phyloP scores from a whole-genome alignment of 1,284 basidiomycete genomes.

The Ustilago loliicola region DNA sequence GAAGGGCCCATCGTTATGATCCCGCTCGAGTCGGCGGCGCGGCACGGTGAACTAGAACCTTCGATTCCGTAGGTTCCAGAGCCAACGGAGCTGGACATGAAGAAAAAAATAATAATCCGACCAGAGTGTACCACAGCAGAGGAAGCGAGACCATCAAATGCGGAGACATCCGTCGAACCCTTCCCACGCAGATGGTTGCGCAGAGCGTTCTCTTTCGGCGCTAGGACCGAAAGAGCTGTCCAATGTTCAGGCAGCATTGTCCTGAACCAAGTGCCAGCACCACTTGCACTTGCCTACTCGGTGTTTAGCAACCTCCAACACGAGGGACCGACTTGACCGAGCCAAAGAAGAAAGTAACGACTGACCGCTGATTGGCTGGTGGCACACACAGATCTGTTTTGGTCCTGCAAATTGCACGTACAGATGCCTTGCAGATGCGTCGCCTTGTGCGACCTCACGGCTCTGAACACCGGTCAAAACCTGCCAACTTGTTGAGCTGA shows the following conservation, averaged over 20 bases:
- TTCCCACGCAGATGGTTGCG: neutral
- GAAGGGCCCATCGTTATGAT: neutral
- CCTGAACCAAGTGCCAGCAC: neutral
- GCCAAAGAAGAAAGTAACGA: neutral
- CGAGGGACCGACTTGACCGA: neutral
- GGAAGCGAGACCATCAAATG: neutral
- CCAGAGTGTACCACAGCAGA: neutral
- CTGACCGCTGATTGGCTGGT: neutral
- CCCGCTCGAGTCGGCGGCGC: constrained; percentile 5
- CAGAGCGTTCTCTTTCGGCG: neutral
- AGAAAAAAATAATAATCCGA: neutral
- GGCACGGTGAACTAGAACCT: neutral
- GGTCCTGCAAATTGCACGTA: neutral
- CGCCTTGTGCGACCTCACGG: neutral
- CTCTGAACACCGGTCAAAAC: constrained; percentile 5
- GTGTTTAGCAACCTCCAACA: neutral
- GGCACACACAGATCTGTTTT: neutral
- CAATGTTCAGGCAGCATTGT: neutral
- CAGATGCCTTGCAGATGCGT: neutral
- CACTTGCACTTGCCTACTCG: neutral
- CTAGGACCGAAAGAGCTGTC: neutral
- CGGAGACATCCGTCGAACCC: constrained; percentile 5
- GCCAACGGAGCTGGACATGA: neutral
- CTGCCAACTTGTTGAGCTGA: neutral
- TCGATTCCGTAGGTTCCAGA: neutral